Percentiles rank a stretch among this genome's conserved stretches.
These are phyloP conservation scores for Xylaria digitata DNA, from an alignment of 2,329 filamentous ascomycete species.

Conservation along the genomic window DNA sequence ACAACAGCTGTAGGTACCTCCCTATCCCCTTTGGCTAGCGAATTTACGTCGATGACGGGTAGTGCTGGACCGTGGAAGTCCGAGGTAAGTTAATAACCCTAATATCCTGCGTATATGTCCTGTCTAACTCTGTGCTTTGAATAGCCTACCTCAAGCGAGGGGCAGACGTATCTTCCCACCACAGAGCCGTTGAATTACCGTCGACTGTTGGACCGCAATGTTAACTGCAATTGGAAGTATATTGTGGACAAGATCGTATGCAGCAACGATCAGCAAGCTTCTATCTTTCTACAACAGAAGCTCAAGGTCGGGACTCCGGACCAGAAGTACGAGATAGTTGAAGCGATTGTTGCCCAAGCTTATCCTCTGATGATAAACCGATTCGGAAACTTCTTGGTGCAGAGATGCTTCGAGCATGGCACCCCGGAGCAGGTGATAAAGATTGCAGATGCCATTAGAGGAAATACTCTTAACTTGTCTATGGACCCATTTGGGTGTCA, in stretches of 20 bases:
- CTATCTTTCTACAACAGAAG: slow-evolving; percentile 98
- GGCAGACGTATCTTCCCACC: slow-evolving; percentile 83
- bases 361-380: slow-evolving; percentile 98
- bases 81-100: slow-evolving; percentile 57
- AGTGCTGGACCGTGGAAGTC: slow-evolving; percentile 62
- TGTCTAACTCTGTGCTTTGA: slow-evolving; percentile 42
- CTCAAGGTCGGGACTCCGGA: slow-evolving; percentile 95
- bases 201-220: slow-evolving; percentile 91
- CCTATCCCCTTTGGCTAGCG: slow-evolving; percentile 77
- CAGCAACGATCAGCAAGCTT: slow-evolving; percentile 99
- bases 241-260: slow-evolving; percentile 99
- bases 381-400: slow-evolving; percentile 97
- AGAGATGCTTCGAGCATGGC: slow-evolving; percentile 98
- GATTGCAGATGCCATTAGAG: slow-evolving; percentile 93
- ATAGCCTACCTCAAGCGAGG: slow-evolving; percentile 64
- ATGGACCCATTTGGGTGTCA: slow-evolving; percentile 99
- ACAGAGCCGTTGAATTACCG: slow-evolving; percentile 97
- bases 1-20: slow-evolving; percentile 61
- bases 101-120: background rate
- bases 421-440: slow-evolving; percentile 93
- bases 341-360: slow-evolving; percentile 93
- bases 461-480: slow-evolving; percentile 91
- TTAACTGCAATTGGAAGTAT: slow-evolving; percentile 99
- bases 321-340: slow-evolving; percentile 97
- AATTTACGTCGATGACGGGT: slow-evolving; percentile 71